Conservation (phyloP, 208 protist species). For the Leishmania tropica region DNA sequence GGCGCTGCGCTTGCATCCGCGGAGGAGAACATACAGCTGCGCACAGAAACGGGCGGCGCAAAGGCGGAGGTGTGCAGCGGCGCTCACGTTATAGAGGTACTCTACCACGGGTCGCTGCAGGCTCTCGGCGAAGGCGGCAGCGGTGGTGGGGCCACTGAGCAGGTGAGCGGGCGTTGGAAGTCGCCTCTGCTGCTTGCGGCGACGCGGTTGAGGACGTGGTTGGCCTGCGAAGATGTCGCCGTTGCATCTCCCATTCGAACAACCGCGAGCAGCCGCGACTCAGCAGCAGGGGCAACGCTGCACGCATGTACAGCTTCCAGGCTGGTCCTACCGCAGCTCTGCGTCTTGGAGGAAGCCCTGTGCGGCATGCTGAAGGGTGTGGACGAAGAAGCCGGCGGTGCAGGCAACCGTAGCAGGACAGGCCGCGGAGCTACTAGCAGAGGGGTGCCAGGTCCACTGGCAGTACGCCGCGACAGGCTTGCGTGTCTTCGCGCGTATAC, state of each 20-base stretch:
- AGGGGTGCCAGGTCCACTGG: neutral
- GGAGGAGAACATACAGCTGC: neutral
- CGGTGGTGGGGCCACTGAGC: neutral
- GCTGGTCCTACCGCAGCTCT: neutral
- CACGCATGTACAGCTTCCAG: neutral
- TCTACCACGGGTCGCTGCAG: slow-evolving; percentile 8
- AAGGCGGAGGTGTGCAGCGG: neutral
- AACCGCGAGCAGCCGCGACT: neutral
- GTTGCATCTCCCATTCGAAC: neutral
- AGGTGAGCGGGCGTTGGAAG: neutral
- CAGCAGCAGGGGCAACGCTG: neutral
- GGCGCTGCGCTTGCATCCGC: neutral
- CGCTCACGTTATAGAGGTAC: neutral
- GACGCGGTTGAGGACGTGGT: slow-evolving; percentile 22
- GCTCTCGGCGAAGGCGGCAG: neutral
- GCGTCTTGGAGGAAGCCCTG: slow-evolving; percentile 22
- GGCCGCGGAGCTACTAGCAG: neutral
- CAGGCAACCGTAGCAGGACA: neutral
- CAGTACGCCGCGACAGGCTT: neutral
- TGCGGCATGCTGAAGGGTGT: neutral
- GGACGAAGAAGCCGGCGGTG: neutral
- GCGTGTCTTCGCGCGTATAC: neutral
- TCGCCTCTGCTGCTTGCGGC: slow-evolving; percentile 1
- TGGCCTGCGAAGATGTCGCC: neutral
- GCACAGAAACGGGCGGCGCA: neutral